Evolutionary conservation across 1,139 yeast genomes (phyloP), one percentile per base, ranked within the genome.

Genomic region (Yamadazyma oceani): DNA sequence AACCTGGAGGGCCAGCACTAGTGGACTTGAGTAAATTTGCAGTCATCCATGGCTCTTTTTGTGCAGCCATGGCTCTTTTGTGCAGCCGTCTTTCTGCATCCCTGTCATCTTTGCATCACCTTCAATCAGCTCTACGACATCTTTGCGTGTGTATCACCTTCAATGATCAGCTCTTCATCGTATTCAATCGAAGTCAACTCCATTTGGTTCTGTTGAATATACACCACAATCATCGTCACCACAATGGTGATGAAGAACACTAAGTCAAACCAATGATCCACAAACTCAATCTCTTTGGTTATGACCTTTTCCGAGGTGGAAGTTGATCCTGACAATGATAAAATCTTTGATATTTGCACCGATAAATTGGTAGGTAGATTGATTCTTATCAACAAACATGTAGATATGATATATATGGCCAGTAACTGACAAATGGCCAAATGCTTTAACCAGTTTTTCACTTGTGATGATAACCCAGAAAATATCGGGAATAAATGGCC

Each of bases 251-350:
- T 40, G 10, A 82, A 78, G 62, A 82, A 87, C 22, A 86, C 76
- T 45, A 80, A 70, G 53, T 89, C 96, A 54, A 86, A 88, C 89
- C 94, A 84, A 23, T 73, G 65, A 53, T 89, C 95, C 24, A 88
- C 80, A 40, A 82, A 74, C 27, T 70, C 63, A 14, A 80, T 80
- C 46, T 80, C 82, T 37, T 49, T 52, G n/a, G 46, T 43, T 8
- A 55, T 41, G 11, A 45, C 36, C 14, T 44, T 39, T 4, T 58
- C 49, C 22, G 54, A 53, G 14, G 50, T 54, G 7, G 48, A 50
- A 3, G 60, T 42, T n/a, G 65, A 55, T 1, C 72, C 73, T 9
- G 72, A 58, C 23, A 71, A 54, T 7, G 74, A 66, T 17, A 71
- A 53, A 8, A 70, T 60, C 38, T 66, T 63, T 19, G 80, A 74